phyloP scores from a whole-genome alignment of 306 rosid species.

The Malus fusca region DNA sequence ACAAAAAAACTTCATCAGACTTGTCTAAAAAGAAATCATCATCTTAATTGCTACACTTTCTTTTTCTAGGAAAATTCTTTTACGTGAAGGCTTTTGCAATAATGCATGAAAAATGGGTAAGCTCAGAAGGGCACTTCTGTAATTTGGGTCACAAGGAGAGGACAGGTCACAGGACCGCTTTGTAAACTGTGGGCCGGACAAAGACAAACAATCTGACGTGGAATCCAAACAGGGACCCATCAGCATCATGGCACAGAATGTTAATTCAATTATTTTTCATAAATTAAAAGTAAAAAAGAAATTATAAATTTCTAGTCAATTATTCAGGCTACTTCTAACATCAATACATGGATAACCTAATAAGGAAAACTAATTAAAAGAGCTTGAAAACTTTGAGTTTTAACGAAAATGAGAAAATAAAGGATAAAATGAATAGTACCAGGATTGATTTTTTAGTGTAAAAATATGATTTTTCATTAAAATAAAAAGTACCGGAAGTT shows the following conservation, averaged over 20 bases:
- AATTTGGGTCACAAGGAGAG: background rate
- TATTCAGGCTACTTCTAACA: no score
- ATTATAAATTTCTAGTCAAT: no score
- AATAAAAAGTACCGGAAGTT: no score
- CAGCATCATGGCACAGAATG: slow-evolving; percentile 1
- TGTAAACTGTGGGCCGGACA: background rate
- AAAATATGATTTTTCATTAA: no score
- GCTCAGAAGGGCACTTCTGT: background rate
- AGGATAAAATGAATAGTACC: no score
- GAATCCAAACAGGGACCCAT: background rate
- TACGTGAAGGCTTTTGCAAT: background rate
- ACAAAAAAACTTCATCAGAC: no score
- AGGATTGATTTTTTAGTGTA: no score
- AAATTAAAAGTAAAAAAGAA: background rate
- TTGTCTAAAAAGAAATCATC: background rate
- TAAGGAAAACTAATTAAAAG: no score
- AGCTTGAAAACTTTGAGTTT: no score
- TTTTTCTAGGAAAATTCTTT: background rate
- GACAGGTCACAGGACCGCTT: no score
- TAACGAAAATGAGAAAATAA: no score
- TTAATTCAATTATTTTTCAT: background rate
- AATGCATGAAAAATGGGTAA: background rate
- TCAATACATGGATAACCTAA: no score
- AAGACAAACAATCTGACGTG: slow-evolving; percentile 14
- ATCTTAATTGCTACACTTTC: background rate